Conservation (phyloP, 164 flowering plant genomes). For the Annona squamosa region DNA sequence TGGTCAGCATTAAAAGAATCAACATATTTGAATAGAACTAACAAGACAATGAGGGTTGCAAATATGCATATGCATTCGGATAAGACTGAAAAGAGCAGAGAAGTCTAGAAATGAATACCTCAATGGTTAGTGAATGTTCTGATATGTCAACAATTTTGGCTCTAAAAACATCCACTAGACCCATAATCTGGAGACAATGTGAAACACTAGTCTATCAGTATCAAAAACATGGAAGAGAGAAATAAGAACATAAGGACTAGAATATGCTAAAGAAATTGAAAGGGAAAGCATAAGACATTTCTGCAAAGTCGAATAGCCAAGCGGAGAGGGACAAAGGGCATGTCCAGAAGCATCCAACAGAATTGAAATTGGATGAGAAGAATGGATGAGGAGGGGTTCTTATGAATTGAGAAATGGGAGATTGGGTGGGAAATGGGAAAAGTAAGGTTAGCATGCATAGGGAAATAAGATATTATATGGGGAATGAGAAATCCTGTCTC, state of each 20-base stretch:
- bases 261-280: background rate
- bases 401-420: no score
- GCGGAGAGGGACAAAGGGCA: no score
- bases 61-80: background rate
- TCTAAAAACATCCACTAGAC: slow-evolving; percentile 84
- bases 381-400: no score
- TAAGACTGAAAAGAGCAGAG: background rate
- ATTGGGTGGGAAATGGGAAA: no score
- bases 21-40: background rate
- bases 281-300: background rate
- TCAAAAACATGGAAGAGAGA: background rate
- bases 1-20: slow-evolving; percentile 4
- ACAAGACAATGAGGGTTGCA: background rate
- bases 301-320: background rate
- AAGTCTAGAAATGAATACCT: slow-evolving; percentile 39
- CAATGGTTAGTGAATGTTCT: slow-evolving; percentile 69
- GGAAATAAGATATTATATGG: no score
- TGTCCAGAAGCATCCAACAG: no score
- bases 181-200: slow-evolving; percentile 54
- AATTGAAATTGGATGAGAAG: no score
- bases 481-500: no score
- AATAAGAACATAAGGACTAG: background rate
- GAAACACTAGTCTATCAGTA: background rate
- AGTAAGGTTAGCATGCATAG: no score
- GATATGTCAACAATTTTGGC: slow-evolving; percentile 86